Base-by-base conservation (phyloP, 805 yeast species). In the Starmerella cellae region DNA sequence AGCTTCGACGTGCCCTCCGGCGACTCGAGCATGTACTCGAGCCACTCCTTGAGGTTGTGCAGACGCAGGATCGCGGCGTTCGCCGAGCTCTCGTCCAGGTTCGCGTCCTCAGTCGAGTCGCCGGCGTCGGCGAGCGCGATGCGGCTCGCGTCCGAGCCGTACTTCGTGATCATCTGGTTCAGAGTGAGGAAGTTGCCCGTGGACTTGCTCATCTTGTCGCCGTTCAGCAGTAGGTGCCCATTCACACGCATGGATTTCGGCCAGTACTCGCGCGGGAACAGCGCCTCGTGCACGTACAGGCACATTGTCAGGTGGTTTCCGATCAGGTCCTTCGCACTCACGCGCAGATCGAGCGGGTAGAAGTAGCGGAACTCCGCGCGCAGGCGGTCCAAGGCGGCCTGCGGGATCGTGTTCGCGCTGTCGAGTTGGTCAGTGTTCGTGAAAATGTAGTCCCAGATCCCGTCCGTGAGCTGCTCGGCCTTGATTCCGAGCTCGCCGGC, bases 121-220 rank as follows among this genome's bases (percentile, higher is more conserved):
- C 98, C 98, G 40, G 96, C 95, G 68, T 91, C 98, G 36, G 97
- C 98, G 51, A 91, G 69, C 4, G 98, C 96, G 61, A 91, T 82
- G 71, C 98, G 81, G 10, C 95, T 70, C 33, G 97, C 96, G 63
- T 91, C 98, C 39, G 97, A 94, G 63, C 98, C 98, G 54, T 78
- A 91, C 65, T 91, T 91, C 55, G 75, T 71, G 46, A 79, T 78
- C 60, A 81, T 73, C 62, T 91, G 84, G 55, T 77, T 73, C 62
- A 91, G 69, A 39, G 97, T 91, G 77, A 83, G 70, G 61, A 91
- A 91, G 69, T 91, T 91, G 66, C 98, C 98, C 26, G 97, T 88
- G 26, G 94, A 81, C 64, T 91, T 91, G 43, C 96, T 79, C 98
- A 91, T 91, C 73, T 91, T 91, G 55, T 88, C 91, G 61, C 91